Conservation (phyloP, 2,329 filamentous ascomycete species). For the Zymoseptoria ardabiliae region DNA sequence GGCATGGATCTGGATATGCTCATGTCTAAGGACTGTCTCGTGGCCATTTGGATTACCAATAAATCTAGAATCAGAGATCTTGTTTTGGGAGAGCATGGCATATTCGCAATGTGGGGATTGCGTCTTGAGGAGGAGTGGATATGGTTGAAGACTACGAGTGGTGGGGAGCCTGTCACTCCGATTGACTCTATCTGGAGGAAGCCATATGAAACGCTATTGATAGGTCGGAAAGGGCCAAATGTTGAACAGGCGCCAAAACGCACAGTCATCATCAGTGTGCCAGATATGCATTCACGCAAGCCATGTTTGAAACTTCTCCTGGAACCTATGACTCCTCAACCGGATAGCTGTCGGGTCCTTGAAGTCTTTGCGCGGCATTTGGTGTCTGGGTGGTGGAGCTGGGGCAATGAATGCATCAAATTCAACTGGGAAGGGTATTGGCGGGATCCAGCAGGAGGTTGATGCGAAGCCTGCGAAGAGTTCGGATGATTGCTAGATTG, state of each 20-base stretch:
- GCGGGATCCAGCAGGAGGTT: conserved; percentile 16
- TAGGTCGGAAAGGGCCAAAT: conserved; percentile 40
- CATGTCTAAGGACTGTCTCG: conserved; percentile 48
- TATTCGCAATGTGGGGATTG: conserved; percentile 63
- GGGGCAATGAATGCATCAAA: conserved; percentile 66
- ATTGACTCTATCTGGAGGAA: conserved; percentile 60
- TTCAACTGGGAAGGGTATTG: conserved; percentile 57
- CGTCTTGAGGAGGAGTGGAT: conserved; percentile 63
- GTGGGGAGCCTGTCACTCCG: conserved; percentile 57
- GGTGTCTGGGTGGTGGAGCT: conserved; percentile 69
- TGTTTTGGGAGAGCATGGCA: conserved; percentile 47
- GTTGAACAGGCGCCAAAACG: conserved; percentile 27
- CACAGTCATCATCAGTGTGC: conserved; percentile 61
- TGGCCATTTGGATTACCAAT: conserved; percentile 75
- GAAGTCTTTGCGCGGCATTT: conserved; percentile 71
- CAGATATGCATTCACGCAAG: conserved; percentile 72
- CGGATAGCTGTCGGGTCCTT: conserved; percentile 48
- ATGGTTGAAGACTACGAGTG: conserved; percentile 65
- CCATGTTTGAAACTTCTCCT: conserved; percentile 61
- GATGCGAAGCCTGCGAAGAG: too few species aligned
- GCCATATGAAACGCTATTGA: conserved; percentile 67
- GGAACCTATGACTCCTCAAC: conserved; percentile 43
- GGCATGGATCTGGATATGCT: conserved; percentile 45
- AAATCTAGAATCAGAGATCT: conserved; percentile 50
- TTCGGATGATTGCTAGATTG: too few species aligned